These are phyloP conservation scores for Quercus gilva DNA, from an alignment of 306 rosid species.

Conservation along the genomic window DNA sequence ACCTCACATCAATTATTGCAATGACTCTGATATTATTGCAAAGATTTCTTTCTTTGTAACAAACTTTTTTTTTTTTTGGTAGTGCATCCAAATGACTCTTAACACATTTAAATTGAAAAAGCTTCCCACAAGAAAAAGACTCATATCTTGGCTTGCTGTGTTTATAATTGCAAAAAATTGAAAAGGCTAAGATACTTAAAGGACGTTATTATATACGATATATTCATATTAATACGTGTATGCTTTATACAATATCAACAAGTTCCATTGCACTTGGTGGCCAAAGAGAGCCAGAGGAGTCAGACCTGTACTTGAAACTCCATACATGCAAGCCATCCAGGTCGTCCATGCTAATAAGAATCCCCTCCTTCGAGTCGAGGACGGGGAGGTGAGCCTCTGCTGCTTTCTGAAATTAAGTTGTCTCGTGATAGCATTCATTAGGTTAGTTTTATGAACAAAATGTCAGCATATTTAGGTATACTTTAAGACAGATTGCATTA, in stretches of 20 bases:
- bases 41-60: no score
- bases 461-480: not conserved
- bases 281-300: not conserved
- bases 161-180: not conserved
- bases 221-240: not conserved
- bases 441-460: not conserved
- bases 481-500: not conserved
- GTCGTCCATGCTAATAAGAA: slow-evolving; percentile 74
- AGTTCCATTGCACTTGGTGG: not conserved
- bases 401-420: slow-evolving; percentile 56
- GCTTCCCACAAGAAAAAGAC: no score
- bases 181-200: not conserved
- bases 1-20: no score
- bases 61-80: no score
- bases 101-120: no score
- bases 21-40: no score
- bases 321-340: slow-evolving; percentile 83
- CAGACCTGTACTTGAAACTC: slow-evolving; percentile 93
- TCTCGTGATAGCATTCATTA: not conserved
- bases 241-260: not conserved
- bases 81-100: no score
- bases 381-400: slow-evolving; percentile 83
- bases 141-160: no score
- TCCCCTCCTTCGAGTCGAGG: slow-evolving; percentile 89
- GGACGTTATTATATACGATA: not conserved